Base-by-base conservation (phyloP, 495 filamentous ascomycete species). In the Beverwykella pulmonaria region DNA sequence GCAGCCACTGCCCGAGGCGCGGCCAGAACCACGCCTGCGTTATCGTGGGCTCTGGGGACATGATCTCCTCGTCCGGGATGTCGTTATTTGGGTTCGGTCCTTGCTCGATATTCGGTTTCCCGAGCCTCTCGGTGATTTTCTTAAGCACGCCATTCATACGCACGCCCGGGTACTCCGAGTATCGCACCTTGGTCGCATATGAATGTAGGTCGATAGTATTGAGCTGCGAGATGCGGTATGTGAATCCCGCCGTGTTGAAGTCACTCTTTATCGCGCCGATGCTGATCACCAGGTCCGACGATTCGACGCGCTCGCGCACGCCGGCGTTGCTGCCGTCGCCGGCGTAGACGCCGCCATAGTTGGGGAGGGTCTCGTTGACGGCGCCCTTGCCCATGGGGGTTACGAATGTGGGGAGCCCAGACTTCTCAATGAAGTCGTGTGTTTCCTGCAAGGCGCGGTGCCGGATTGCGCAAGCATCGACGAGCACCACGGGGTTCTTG, bases 341-440 rank as follows among this genome's bases (percentile, higher is more conserved):
- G 7, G 89, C 89, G 75, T 97, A 96, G 1, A 96, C 92, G 52
- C 93, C 93, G 20, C 91, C 90, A 71, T 90, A 97, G 63, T 83
- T 87, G 10, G 85, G 80, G 55, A 87, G 80, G 0, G 83, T 85
- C 74, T 98, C 92, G 64, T 96, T 82, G 53, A 97, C 85, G 8
- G 89, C 91, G 46, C 93, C 87, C 76, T 96, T 96, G 63, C 93
- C 92, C 92, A 96, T 95, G 1, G 93, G 93, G 0, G 92, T 86
- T 20, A 94, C 91, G 75, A 94, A 96, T 0, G 88, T 89, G 8
- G 92, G 93, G 10, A 97, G 76, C 9, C 85, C 80, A 0, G 91
- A 90, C 71, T 86, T 90, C 48, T 88, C 82, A 36, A 96, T 79
- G n/a, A 98, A 79, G 30, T 88, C 85, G 56, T 88, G 87, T 12